Conservation (phyloP, 2,329 filamentous ascomycete genomes). For the Tolypocladium endophyticum region DNA sequence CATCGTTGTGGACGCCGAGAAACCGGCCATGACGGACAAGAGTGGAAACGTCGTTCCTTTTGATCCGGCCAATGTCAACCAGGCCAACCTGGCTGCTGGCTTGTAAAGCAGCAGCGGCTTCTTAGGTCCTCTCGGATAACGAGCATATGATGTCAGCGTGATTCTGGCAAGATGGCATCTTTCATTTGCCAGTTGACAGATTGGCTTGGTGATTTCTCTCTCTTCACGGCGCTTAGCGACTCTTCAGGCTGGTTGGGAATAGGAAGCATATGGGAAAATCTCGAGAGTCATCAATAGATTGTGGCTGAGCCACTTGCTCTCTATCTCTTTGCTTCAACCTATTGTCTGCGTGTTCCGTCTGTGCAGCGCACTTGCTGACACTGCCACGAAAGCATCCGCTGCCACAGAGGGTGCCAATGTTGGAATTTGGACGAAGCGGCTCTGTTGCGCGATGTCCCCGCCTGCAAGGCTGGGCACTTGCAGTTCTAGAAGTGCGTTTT, state of each 20-base stretch:
- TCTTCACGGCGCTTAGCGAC: neutral
- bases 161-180: neutral
- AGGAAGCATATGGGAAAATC: neutral
- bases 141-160: neutral
- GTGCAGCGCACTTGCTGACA: neutral
- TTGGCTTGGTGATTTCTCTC: neutral
- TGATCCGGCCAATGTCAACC: conserved; percentile 30
- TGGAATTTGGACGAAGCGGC: neutral
- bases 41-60: conserved; percentile 36
- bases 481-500: neutral
- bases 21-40: conserved; percentile 34
- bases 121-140: neutral
- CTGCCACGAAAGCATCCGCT: neutral
- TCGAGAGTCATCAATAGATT: neutral
- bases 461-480: neutral
- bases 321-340: neutral
- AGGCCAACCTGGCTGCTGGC: conserved; percentile 24
- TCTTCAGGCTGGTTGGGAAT: neutral
- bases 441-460: neutral
- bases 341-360: neutral
- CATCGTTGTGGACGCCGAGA: conserved; percentile 14
- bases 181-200: neutral
- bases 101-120: conserved; percentile 13
- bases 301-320: conserved; percentile 1
- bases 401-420: neutral